Base-by-base conservation (phyloP, 768 basidiomycete species). In the Mycena pura region DNA sequence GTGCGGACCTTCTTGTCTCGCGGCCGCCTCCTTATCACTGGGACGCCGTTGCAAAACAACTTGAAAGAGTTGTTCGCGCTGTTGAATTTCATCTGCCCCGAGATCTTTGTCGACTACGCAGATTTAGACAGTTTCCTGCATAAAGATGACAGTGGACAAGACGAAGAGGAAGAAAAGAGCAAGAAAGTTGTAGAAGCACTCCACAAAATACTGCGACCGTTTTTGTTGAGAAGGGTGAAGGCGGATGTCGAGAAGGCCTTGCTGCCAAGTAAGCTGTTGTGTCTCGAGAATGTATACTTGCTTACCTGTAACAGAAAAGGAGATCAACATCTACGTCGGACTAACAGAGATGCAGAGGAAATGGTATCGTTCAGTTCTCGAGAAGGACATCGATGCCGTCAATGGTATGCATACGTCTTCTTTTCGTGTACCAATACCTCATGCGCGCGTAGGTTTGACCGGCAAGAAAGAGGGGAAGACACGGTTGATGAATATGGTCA, bases 391-490 rank as follows among this genome's bases (percentile, higher is more conserved):
- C 56, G 96, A 99, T 70, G 96, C 96, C 9, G 97, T 99, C 39
- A 98, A 98, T 70, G 95, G 95, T 87, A 58, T 41, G 84, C 73
- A 5, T n/a, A 21, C 25, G 14, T 34, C 31, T 11, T 3, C 53
- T 13, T 2, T 25, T 13, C 13, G 17, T 13, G 5, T 44, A 9
- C 25, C 9, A 28, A 34, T 27, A 4, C 9, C 24, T 44, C 29
- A 60, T 3, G 36, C 3, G 21, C 13, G 1, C 10, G 22, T 61
- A 93, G 92, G 93, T 38, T 79, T 95, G 29, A 93, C 93, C 2
- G 95, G 96, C 8, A 98, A 97, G 84, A 99, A 99, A 73, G 97
- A 99, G 73, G 96, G 96, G 55, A 99, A 99, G 79, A 98, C 96
- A 5, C 81, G 96, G 31, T 75, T 99, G 49, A 94, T 98, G 89